Evolutionary conservation across 139 green algal genomes (phyloP).

Genomic region (Closterium sp.): DNA sequence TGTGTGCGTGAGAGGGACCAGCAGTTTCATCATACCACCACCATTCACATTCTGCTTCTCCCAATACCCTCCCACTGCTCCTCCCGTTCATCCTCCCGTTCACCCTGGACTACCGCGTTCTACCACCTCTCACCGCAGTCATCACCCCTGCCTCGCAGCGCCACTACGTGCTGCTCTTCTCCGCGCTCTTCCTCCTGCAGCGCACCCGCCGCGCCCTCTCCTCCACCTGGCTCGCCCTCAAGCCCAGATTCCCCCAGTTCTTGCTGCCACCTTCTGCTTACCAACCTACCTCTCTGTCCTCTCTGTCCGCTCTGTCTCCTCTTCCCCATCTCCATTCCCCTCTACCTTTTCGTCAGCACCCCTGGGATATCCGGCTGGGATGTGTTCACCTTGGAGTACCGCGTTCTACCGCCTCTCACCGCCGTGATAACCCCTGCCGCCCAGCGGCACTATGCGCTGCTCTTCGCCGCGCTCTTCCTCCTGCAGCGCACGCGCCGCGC

Average conservation of each 20-base stretch:
- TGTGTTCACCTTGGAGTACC: conserved; percentile 85
- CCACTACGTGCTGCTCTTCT: conserved; percentile 76
- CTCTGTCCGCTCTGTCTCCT: neutral
- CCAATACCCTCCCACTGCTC: too few species aligned
- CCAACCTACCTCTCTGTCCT: neutral
- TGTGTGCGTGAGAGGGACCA: neutral
- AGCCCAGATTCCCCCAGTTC: neutral
- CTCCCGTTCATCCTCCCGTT: conserved; percentile 61
- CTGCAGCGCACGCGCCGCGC: conserved; percentile 80
- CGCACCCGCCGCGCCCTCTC: conserved; percentile 73
- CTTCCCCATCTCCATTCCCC: neutral
- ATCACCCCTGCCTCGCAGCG: conserved; percentile 65
- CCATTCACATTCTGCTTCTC: too few species aligned
- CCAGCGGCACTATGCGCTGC: conserved; percentile 70
- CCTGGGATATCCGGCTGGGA: conserved; percentile 76
- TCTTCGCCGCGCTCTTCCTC: conserved; percentile 85
- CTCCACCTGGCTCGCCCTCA: conserved; percentile 68
- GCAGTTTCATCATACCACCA: neutral
- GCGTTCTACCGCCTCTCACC: conserved; percentile 61
- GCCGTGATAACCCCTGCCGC: conserved; percentile 68
- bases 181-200: conserved; percentile 87
- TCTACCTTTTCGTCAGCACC: neutral
- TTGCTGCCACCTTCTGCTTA: too few species aligned
- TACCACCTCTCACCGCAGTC: conserved; percentile 64
- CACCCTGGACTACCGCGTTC: conserved; percentile 74